These are phyloP conservation scores for Alternaria solani DNA, from an alignment of 2,329 filamentous ascomycete species.

Conservation along the genomic window DNA sequence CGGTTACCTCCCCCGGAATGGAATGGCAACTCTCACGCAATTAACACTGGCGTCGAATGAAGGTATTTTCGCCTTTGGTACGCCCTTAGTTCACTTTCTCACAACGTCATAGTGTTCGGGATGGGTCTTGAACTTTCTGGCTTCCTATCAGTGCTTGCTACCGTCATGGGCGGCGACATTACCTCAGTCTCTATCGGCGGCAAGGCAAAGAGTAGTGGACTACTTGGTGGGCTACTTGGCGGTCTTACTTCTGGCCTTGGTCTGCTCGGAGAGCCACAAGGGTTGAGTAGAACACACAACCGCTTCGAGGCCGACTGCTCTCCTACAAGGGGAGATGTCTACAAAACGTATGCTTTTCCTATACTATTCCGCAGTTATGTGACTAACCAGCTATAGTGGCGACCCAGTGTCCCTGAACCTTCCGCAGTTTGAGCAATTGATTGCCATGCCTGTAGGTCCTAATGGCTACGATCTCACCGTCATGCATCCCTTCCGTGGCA, in stretches of 20 bases:
- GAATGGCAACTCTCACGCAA: slow-evolving; percentile 25
- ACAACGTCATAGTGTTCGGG: slow-evolving; percentile 5
- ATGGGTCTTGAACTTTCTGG: slow-evolving; percentile 24
- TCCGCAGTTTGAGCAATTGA: slow-evolving; percentile 7
- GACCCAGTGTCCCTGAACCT: slow-evolving; percentile 11
- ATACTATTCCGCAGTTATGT: background rate
- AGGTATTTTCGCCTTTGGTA: background rate
- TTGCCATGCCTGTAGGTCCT: slow-evolving; percentile 9
- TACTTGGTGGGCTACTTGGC: slow-evolving; percentile 26
- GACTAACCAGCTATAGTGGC: slow-evolving; percentile 3
- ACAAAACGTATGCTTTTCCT: slow-evolving; percentile 6
- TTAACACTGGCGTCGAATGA: background rate
- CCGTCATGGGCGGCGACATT: slow-evolving; percentile 22
- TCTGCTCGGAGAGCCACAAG: slow-evolving; percentile 22
- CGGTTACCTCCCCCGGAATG: slow-evolving; percentile 43
- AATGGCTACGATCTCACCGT: slow-evolving; percentile 8
- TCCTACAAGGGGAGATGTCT: slow-evolving; percentile 18
- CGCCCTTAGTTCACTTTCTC: background rate
- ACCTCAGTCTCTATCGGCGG: slow-evolving; percentile 23
- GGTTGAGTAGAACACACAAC: slow-evolving; percentile 27
- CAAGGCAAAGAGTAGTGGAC: slow-evolving; percentile 22
- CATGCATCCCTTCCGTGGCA: slow-evolving; percentile 20
- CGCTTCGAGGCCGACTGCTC: slow-evolving; percentile 31
- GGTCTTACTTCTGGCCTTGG: slow-evolving; percentile 9
- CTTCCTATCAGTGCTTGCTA: slow-evolving; percentile 26